phyloP scores from a whole-genome alignment of 495 filamentous ascomycete species.

The Geoglossum glabrum region DNA sequence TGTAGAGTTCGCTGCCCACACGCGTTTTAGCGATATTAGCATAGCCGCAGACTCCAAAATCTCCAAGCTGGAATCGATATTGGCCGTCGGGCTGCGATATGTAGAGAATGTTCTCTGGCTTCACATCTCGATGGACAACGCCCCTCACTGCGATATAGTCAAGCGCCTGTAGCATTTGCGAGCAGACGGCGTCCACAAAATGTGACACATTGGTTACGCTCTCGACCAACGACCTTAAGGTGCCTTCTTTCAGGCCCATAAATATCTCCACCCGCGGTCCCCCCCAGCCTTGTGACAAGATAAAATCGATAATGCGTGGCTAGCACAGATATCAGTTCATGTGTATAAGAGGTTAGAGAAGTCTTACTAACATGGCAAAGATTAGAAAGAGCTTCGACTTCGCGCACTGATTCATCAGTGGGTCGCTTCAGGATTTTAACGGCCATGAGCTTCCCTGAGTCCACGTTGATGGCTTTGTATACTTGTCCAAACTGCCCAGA shows the following conservation, averaged over 20 bases:
- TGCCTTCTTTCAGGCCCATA: conserved; percentile 11
- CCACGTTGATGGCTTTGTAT: conserved; percentile 11
- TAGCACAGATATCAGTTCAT: conserved; percentile 4
- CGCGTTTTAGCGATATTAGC: not conserved
- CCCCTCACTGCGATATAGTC: conserved; percentile 8
- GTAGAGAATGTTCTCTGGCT: conserved; percentile 11
- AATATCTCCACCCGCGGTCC: conserved; percentile 10
- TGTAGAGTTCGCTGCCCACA: conserved; percentile 2
- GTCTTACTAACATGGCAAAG: conserved; percentile 8
- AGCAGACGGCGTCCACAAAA: not conserved
- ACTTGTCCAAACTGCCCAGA: conserved; percentile 9
- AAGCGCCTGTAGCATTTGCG: conserved; percentile 9
- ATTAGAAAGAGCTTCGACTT: conserved; percentile 3
- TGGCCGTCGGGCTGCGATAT: conserved; percentile 4
- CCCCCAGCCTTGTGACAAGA: conserved; percentile 5
- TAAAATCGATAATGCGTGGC: conserved; percentile 2
- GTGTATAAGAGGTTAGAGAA: conserved; percentile 6
- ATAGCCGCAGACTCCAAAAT: conserved; percentile 7
- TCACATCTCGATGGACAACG: conserved; percentile 11
- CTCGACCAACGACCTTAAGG: conserved; percentile 11
- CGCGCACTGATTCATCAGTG: conserved; percentile 4
- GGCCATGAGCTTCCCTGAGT: conserved; percentile 12
- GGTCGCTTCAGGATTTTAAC: conserved; percentile 10
- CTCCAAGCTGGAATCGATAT: conserved; percentile 7
- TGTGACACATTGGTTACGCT: not conserved